phyloP scores from a whole-genome alignment of 768 basidiomycete genomes.

The Tulasnella sp. region DNA sequence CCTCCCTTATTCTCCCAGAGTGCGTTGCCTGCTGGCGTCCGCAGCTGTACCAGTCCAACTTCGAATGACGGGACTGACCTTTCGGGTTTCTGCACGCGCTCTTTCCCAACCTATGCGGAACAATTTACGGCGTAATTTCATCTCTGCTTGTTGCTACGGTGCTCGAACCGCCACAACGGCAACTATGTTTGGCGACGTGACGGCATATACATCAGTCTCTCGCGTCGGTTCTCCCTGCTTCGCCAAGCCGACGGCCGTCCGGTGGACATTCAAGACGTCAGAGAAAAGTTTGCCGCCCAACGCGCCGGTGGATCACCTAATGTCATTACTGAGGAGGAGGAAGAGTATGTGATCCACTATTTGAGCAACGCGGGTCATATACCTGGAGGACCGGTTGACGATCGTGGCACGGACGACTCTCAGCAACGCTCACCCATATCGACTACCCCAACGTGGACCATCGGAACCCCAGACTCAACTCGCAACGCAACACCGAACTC shows the following conservation, averaged over 20 bases:
- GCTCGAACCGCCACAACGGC: background rate
- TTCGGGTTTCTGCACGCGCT: background rate
- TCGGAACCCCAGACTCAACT: background rate
- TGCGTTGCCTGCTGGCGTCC: conserved; percentile 31
- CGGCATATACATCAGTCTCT: conserved; percentile 41
- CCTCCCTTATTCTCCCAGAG: conserved; percentile 78
- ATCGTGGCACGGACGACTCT: conserved; percentile 8
- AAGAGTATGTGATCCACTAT: conserved; percentile 72
- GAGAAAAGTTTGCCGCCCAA: conserved; percentile 60
- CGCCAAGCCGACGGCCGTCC: conserved; percentile 56
- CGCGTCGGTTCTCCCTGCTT: conserved; percentile 71
- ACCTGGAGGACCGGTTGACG: conserved; percentile 10
- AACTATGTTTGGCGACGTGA: background rate
- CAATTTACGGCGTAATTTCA: background rate
- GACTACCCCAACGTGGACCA: background rate
- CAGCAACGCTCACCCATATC: background rate
- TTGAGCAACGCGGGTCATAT: conserved; percentile 39
- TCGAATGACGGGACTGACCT: background rate
- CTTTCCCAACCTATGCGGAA: background rate
- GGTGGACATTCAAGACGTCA: conserved; percentile 51
- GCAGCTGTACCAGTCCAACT: background rate
- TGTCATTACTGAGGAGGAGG: conserved; percentile 69
- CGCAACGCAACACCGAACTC: background rate
- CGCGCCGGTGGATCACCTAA: conserved; percentile 54
- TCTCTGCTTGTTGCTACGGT: conserved; percentile 7